Base-by-base conservation (phyloP, 768 basidiomycete species). In the Sarcomyxa edulis region DNA sequence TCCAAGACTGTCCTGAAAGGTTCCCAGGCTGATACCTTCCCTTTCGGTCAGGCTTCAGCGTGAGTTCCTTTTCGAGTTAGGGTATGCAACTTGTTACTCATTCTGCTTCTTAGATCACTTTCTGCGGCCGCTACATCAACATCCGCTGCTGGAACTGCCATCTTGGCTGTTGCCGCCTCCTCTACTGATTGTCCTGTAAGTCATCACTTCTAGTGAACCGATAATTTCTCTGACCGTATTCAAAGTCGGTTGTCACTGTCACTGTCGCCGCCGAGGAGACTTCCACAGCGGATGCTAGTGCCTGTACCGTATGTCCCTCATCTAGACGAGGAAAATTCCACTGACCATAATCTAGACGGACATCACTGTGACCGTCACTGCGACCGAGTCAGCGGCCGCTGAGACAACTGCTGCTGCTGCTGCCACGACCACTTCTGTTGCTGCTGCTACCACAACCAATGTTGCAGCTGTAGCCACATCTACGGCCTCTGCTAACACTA, bases 21-120 rank as follows among this genome's bases (percentile, higher is more conserved):
- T 9, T 46, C 60, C 2, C 74, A 77, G 49, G 47, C 71, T 5
- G 71, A 71, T 40, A 69, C 74, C 7, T 49, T 55, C 7, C 69
- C 75, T 4, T 75, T 77, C 40, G 61, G 60, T n/a, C 54, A 52
- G 22, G 51, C 52, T 53, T 48, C 39, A 46, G 31, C 31, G 49
- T 52, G 39, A 33, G 47, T 48, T 21, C 20, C 27, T 18, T 36
- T 41, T 7, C 22, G 40, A 10, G 40, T 25, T 20, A 32, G 16
- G n/a, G n/a, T 34, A 23, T 16, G 8, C 15, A 19, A 20, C 9
- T 16, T 20, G 19, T 35, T 18, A 35, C 16, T 28, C 27, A 16
- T 29, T 29, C 24, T 20, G 31, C 10, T 28, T 38, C 27, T 28
- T 38, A 25, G 19, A 19, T 12, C 33, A 35, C 16, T 22, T 16